These are phyloP conservation scores for Vigna hirtella DNA, from an alignment of 306 rosid species.

Conservation along the genomic window DNA sequence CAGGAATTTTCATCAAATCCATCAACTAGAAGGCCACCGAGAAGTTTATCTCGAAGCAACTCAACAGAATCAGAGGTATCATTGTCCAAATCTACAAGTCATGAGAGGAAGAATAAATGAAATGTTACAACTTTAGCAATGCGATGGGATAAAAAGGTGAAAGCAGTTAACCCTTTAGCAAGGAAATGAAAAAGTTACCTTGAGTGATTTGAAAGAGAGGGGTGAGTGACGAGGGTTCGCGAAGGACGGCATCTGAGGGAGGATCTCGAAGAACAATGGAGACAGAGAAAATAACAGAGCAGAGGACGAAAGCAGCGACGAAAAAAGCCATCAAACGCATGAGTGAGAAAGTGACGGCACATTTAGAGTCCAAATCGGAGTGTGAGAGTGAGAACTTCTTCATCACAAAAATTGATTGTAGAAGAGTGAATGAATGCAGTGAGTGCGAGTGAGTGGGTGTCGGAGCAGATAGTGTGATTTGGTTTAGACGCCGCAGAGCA, in stretches of 20 bases:
- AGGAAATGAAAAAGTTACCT: conserved; percentile 44
- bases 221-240: conserved; percentile 40
- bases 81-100: conserved; percentile 47
- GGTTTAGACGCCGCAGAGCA: neutral
- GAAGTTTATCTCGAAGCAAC: conserved; percentile 55
- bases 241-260: conserved; percentile 64
- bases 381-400: conserved; percentile 36
- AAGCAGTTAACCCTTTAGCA: neutral
- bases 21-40: conserved; percentile 61
- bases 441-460: neutral
- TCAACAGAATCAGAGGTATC: conserved; percentile 34
- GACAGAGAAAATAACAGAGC: conserved; percentile 78
- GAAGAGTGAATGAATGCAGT: neutral
- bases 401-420: conserved; percentile 41
- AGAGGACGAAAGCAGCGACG: conserved; percentile 62
- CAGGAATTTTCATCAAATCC: conserved; percentile 69
- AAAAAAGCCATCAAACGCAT: conserved; percentile 71
- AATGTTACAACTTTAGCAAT: conserved; percentile 25
- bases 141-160: neutral
- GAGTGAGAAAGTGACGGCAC: conserved; percentile 39
- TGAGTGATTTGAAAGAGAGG: conserved; percentile 41
- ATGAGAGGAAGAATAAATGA: conserved; percentile 25
- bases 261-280: conserved; percentile 78
- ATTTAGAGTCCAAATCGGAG: conserved; percentile 49
- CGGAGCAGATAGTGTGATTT: neutral